A percentile compares a stretch with the other conserved stretches of the same genome.
Evolutionary conservation across 352 stramenopile species (phyloP).

Genomic region (Globisporangium canariense): DNA sequence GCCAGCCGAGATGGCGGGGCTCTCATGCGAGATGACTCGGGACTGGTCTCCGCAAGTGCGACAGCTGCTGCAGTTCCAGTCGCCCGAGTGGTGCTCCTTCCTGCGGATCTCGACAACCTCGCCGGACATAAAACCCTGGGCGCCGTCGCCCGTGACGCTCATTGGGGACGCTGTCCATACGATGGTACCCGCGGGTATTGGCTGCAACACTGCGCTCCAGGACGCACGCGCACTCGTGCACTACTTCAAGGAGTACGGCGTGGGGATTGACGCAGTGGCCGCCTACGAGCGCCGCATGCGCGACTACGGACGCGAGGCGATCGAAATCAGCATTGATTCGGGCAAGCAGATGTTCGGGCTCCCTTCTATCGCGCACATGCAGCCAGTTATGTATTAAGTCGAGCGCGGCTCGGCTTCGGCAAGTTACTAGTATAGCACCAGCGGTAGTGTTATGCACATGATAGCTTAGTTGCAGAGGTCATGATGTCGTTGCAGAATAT

Average conservation of each 20-base stretch:
- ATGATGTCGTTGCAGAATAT: background rate
- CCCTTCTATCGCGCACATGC: conserved; percentile 42
- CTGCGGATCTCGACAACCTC: conserved; percentile 58
- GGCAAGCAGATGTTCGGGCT: conserved; percentile 49
- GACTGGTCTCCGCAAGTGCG: conserved; percentile 45
- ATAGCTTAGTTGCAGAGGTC: background rate
- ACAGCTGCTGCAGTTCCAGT: conserved; percentile 40
- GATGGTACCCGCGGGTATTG: conserved; percentile 52
- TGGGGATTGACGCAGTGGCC: conserved; percentile 42
- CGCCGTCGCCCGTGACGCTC: conserved; percentile 45
- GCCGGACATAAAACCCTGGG: conserved; percentile 43
- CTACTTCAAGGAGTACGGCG: conserved; percentile 40
- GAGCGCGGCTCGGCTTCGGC: background rate
- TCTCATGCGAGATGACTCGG: conserved; percentile 46
- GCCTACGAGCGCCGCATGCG: conserved; percentile 57
- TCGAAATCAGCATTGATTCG: conserved; percentile 37
- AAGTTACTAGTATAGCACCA: background rate
- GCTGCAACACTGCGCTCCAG: conserved; percentile 50
- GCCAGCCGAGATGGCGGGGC: conserved; percentile 35
- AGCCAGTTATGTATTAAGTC: conserved; percentile 24
- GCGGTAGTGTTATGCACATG: background rate
- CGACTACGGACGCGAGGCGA: conserved; percentile 34
- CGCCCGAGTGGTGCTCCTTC: conserved; percentile 51
- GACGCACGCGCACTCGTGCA: conserved; percentile 47
- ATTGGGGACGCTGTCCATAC: conserved; percentile 62